phyloP scores from a whole-genome alignment of 2,329 filamentous ascomycete species.

The Scedosporium apiospermum region DNA sequence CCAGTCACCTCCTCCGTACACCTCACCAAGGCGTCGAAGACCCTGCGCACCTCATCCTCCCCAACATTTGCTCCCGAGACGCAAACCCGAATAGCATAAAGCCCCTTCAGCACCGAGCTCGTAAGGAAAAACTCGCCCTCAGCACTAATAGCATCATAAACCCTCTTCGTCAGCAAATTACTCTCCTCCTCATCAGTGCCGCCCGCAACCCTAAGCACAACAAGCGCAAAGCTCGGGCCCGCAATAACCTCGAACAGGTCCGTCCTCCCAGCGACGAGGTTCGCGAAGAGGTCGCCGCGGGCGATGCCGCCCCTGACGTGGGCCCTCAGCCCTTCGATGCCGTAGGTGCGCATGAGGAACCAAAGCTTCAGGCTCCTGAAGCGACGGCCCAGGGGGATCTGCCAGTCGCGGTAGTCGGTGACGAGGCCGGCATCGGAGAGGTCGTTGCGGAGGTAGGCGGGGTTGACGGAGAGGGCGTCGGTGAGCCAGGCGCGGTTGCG shows the following conservation, averaged over 20 bases:
- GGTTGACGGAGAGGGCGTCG: slow-evolving; percentile 67
- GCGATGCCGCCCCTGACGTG: slow-evolving; percentile 40
- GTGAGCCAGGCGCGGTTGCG: slow-evolving; percentile 68
- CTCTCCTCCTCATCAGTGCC: slow-evolving; percentile 38
- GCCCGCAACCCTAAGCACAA: slow-evolving; percentile 52
- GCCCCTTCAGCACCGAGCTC: slow-evolving; percentile 60
- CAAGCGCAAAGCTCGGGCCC: slow-evolving; percentile 66
- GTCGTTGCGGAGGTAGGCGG: slow-evolving; percentile 71
- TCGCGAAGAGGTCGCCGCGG: slow-evolving; percentile 62
- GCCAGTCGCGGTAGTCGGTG: slow-evolving; percentile 95
- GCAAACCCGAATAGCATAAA: slow-evolving; percentile 73
- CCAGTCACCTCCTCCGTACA: slow-evolving; percentile 42
- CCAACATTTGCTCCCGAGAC: slow-evolving; percentile 58
- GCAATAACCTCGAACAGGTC: slow-evolving; percentile 73
- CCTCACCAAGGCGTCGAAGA: slow-evolving; percentile 65
- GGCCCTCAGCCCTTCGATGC: slow-evolving; percentile 59
- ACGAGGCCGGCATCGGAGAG: slow-evolving; percentile 76
- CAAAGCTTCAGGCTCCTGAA: slow-evolving; percentile 90
- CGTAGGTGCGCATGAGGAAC: slow-evolving; percentile 84
- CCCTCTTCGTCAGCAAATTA: slow-evolving; percentile 60
- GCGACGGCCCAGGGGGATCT: slow-evolving; percentile 81
- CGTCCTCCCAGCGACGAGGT: slow-evolving; percentile 42
- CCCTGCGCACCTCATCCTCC: slow-evolving; percentile 62
- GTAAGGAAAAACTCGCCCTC: slow-evolving; percentile 77
- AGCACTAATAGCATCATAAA: slow-evolving; percentile 67